A percentile compares a stretch with the other conserved stretches of the same genome.
Conservation (phyloP, 1,139 yeast genomes). For the Kurtzmaniella quercitrusa region DNA sequence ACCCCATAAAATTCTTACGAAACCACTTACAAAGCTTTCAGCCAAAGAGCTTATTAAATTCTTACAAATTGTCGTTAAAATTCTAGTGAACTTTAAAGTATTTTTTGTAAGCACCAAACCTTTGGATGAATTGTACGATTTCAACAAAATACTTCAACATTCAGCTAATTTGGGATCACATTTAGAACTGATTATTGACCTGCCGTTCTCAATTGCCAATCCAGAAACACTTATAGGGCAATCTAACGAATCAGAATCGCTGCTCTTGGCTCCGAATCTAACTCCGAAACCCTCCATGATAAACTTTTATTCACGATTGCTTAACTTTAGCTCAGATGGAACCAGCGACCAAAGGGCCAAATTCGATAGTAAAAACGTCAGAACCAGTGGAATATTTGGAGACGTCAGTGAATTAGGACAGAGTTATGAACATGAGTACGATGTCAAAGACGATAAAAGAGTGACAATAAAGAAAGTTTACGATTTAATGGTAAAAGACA, state of each 20-base stretch:
- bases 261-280: not conserved
- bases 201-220: conserved; percentile 7
- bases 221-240: conserved; percentile 7
- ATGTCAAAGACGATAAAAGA: conserved; percentile 13
- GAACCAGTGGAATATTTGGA: conserved; percentile 17
- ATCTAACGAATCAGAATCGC: conserved; percentile 1
- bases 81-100: conserved; percentile 33
- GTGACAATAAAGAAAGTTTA: conserved; percentile 26
- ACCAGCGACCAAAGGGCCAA: not conserved
- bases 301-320: conserved; percentile 6
- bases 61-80: conserved; percentile 34
- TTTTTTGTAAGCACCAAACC: conserved; percentile 18
- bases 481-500: conserved; percentile 16
- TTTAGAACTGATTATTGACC: conserved; percentile 14
- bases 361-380: not conserved
- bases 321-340: conserved; percentile 2
- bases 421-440: conserved; percentile 1
- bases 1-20: conserved; percentile 41
- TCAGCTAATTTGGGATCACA: conserved; percentile 15
- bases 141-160: conserved; percentile 20
- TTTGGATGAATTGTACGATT: conserved; percentile 14
- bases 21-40: conserved; percentile 38
- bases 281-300: conserved; percentile 3
- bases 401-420: conserved; percentile 17
- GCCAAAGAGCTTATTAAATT: conserved; percentile 38